Percentiles rank a stretch among this genome's conserved stretches.
These are phyloP conservation scores for Penicillium brevicompactum DNA, from an alignment of 2,329 filamentous ascomycete genomes.

Conservation along the genomic window DNA sequence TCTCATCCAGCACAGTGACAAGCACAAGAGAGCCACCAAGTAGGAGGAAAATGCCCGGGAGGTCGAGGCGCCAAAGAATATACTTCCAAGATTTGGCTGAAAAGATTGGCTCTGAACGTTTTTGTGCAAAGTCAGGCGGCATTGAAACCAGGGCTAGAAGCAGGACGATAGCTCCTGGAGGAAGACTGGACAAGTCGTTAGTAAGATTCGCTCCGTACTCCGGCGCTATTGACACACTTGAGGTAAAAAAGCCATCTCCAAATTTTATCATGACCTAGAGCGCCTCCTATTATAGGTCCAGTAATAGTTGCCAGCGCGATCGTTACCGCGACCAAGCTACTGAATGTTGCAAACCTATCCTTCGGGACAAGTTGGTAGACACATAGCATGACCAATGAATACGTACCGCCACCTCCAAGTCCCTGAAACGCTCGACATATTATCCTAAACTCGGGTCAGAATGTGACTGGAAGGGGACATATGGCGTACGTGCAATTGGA, in stretches of 20 bases:
- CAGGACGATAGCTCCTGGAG: background rate
- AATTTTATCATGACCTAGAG: background rate
- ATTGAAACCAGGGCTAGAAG: background rate
- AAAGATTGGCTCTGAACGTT: background rate
- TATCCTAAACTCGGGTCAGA: background rate
- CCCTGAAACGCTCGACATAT: background rate
- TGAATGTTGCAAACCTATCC: background rate
- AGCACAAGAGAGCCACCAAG: background rate
- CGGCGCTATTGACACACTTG: background rate
- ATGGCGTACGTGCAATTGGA: background rate
- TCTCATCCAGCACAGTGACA: background rate
- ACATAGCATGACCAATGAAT: background rate
- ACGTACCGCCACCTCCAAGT: background rate
- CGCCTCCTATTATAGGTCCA: background rate
- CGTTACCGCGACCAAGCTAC: background rate
- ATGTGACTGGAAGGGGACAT: background rate
- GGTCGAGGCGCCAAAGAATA: background rate
- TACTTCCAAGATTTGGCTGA: too few species aligned
- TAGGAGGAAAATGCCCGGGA: background rate
- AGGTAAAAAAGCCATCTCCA: background rate
- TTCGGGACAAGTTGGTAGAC: background rate
- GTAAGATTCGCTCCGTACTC: background rate
- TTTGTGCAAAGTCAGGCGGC: background rate
- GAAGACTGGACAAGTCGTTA: background rate
- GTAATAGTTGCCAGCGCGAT: background rate